phyloP scores from a whole-genome alignment of 805 yeast species.

The Candida pseudofarinosa region DNA sequence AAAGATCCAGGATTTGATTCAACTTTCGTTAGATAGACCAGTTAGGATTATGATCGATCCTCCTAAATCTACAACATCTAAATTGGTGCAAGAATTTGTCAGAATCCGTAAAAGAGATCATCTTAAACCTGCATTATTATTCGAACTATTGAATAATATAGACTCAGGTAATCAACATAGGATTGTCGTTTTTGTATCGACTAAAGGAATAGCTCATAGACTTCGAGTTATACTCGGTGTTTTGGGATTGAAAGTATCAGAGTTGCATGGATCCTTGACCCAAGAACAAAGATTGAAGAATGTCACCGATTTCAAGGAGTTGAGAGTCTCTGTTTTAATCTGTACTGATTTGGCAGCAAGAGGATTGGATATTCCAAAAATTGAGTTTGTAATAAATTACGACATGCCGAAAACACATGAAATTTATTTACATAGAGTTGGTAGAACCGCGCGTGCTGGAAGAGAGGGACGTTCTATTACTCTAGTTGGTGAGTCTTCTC shows the following conservation, averaged over 20 bases:
- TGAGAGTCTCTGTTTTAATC: slow-evolving; percentile 79
- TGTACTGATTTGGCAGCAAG: slow-evolving; percentile 99
- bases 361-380: slow-evolving; percentile 98
- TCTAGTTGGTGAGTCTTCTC: slow-evolving; percentile 87
- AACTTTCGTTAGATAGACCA: slow-evolving; percentile 83
- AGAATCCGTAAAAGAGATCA: slow-evolving; percentile 88
- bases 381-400: slow-evolving; percentile 88
- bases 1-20: slow-evolving; percentile 80
- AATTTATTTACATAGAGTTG: slow-evolving; percentile 92
- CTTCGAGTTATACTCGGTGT: slow-evolving; percentile 73
- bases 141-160: slow-evolving; percentile 62
- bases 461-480: slow-evolving; percentile 91
- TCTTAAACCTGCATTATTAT: slow-evolving; percentile 78
- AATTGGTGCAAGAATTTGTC: slow-evolving; percentile 88
- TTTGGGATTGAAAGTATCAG: slow-evolving; percentile 72
- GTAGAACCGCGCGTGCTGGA: slow-evolving; percentile 99
- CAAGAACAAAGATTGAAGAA: slow-evolving; percentile 91
- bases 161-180: slow-evolving; percentile 63
- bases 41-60: slow-evolving; percentile 95
- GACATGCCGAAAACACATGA: slow-evolving; percentile 95
- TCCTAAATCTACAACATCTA: slow-evolving; percentile 90
- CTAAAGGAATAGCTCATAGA: slow-evolving; percentile 87
- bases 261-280: slow-evolving; percentile 76
- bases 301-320: slow-evolving; percentile 75
- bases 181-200: slow-evolving; percentile 84